phyloP scores from a whole-genome alignment of 768 basidiomycete genomes.

The Podaxis rugospora region DNA sequence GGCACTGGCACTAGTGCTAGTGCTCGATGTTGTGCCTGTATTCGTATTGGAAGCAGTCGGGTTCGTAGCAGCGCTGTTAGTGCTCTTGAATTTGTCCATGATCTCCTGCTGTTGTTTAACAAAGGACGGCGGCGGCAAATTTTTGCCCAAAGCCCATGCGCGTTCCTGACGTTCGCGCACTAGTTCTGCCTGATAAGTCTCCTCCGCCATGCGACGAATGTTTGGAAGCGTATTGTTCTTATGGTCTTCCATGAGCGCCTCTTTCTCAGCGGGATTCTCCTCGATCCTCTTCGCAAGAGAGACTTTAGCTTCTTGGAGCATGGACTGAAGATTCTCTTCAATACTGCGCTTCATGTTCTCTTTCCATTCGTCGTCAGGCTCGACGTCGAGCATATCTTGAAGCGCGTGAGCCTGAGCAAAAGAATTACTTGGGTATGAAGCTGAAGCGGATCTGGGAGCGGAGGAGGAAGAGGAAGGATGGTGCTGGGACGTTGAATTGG shows the following conservation, averaged over 20 bases:
- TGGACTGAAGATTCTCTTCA: conserved; percentile 34
- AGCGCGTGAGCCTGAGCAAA: not conserved
- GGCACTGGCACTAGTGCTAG: not conserved
- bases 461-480: conserved; percentile 22
- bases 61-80: conserved; percentile 3
- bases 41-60: conserved; percentile 8
- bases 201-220: conserved; percentile 41
- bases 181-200: conserved; percentile 40
- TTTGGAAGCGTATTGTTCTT: conserved; percentile 31
- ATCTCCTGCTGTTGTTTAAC: conserved; percentile 38
- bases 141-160: conserved; percentile 40
- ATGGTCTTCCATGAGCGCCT: conserved; percentile 32
- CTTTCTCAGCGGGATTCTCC: conserved; percentile 29
- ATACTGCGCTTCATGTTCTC: conserved; percentile 40
- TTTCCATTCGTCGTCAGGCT: conserved; percentile 59
- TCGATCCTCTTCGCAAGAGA: conserved; percentile 49
- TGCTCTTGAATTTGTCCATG: conserved; percentile 41
- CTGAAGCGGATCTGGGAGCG: not conserved
- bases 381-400: conserved; percentile 30
- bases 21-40: conserved; percentile 7
- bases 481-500: not conserved
- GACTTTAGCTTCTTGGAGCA: conserved; percentile 61
- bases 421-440: not conserved
- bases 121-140: conserved; percentile 22
- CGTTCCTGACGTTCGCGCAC: conserved; percentile 46